These are phyloP conservation scores for Haematococcus lacustris DNA, from an alignment of 139 green algal genomes.

Conservation along the genomic window DNA sequence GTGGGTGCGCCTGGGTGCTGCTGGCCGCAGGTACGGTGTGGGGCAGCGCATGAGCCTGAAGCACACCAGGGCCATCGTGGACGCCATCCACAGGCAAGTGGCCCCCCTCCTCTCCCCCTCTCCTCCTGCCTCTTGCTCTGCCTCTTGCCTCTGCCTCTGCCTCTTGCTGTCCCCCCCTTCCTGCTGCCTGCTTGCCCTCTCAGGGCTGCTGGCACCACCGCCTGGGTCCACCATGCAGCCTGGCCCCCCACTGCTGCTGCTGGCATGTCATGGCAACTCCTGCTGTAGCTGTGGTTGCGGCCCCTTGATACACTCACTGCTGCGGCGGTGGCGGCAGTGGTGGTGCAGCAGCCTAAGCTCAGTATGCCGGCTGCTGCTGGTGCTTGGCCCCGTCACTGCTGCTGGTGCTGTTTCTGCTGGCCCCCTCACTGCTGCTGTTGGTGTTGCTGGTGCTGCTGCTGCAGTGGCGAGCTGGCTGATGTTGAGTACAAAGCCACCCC, in stretches of 20 bases:
- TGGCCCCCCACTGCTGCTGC: background rate
- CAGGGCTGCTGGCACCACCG: background rate
- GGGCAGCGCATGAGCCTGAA: constrained; percentile 85
- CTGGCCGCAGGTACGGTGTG: constrained; percentile 65
- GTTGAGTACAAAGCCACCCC: constrained; percentile 53
- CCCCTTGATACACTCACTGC: background rate
- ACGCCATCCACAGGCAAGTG: constrained; percentile 83
- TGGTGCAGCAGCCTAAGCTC: no score
- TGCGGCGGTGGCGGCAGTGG: no score
- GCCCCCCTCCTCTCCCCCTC: constrained; percentile 63
- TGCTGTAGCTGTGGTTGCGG: background rate
- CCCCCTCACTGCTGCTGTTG: background rate
- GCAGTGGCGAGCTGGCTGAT: constrained; percentile 54
- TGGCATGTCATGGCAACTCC: background rate
- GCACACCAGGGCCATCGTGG: constrained; percentile 89
- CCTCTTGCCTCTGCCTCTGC: constrained; percentile 57
- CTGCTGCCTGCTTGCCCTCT: background rate
- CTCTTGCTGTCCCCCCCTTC: background rate
- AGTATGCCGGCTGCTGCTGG: background rate
- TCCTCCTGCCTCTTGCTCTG: constrained; percentile 23
- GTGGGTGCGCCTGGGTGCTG: background rate
- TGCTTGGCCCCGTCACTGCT: background rate
- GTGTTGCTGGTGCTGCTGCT: background rate
- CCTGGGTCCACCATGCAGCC: background rate
- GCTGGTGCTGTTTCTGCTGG: background rate